These are phyloP conservation scores for Pythium aristosporum DNA, from an alignment of 352 stramenopile species.

Conservation along the genomic window DNA sequence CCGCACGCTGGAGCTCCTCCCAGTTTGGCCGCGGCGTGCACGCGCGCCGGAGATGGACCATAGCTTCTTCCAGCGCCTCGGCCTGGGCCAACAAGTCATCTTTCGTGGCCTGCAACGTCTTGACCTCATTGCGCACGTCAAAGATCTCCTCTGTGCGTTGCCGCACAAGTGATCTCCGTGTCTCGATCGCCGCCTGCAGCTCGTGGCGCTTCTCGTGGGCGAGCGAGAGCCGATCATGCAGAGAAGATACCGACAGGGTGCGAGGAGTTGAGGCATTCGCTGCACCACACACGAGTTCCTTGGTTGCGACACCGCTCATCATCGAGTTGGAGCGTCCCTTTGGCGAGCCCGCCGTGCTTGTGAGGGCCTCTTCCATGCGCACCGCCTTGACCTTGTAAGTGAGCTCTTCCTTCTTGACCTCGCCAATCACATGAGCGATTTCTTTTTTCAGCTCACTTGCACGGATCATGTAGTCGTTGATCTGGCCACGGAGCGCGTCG, in stretches of 20 bases:
- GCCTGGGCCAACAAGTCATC: conserved; percentile 26
- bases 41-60: conserved; percentile 43
- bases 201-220: conserved; percentile 14
- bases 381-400: conserved; percentile 51
- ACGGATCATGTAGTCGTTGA: conserved; percentile 57
- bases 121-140: conserved; percentile 44
- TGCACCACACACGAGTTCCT: conserved; percentile 15
- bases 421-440: conserved; percentile 36
- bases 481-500: conserved; percentile 40
- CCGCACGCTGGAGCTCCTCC: conserved; percentile 52
- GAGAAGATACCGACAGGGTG: background rate
- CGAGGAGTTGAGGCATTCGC: background rate
- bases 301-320: conserved; percentile 16
- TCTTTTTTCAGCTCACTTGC: conserved; percentile 65
- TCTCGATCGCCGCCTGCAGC: conserved; percentile 30
- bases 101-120: conserved; percentile 34
- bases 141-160: conserved; percentile 62
- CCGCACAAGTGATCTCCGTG: conserved; percentile 34
- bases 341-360: background rate
- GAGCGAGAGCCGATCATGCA: conserved; percentile 19
- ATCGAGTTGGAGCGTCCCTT: conserved; percentile 25
- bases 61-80: conserved; percentile 35
- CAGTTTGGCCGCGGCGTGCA: conserved; percentile 70
- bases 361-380: conserved; percentile 45
- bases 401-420: conserved; percentile 61